Base-by-base conservation (phyloP, 202 grass and related monocot species). In the Zizania palustris region DNA sequence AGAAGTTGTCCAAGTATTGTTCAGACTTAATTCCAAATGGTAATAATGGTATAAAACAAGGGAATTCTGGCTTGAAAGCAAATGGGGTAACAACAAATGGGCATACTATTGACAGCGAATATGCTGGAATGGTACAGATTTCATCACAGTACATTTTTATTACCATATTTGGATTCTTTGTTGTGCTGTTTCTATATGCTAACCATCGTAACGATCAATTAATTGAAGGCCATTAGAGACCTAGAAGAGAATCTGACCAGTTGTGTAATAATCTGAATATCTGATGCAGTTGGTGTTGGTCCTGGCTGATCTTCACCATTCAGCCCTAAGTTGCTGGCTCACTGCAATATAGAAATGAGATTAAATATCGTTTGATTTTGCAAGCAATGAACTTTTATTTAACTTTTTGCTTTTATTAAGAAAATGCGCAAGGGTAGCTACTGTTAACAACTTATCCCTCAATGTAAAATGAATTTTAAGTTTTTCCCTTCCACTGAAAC, bases 1-100 rank as follows among this genome's bases (percentile, higher is more conserved):
- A 85, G 60, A 91, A 81, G 82, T 28, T 97, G 20, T 89, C 91
- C 13, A 93, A 90, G 85, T 92, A 90, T 77, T 92, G 64, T 73
- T 87, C 87, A 41, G 88, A 83, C 51, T 71, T 90, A 28, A 44
- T 84, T 68, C 76, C 86, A 39, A 93, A 86, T 68, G 82, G 82
- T 81, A 90, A 86, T 78, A 77, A 65, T 83, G 64, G 40, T 57
- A 58, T 75, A 59, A 88, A 81, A 43, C 78, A 91, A 38, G 85
- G 84, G 22, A 90, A 76, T 70, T 89, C 82, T 34, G 63, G 79
- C 34, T 71, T 73, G 40, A 90, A 86, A 83, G 34, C 45, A 67
- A 83, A 88, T 45, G 82, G 84, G 40, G 51, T 37, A 66, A 80
- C 60, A 71, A 85, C 54, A 67, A 85, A 85, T 68, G 79, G 82